These are phyloP conservation scores for Haplosporangium gracile DNA, from an alignment of 192 early-diverging fungal genomes.

Conservation along the genomic window DNA sequence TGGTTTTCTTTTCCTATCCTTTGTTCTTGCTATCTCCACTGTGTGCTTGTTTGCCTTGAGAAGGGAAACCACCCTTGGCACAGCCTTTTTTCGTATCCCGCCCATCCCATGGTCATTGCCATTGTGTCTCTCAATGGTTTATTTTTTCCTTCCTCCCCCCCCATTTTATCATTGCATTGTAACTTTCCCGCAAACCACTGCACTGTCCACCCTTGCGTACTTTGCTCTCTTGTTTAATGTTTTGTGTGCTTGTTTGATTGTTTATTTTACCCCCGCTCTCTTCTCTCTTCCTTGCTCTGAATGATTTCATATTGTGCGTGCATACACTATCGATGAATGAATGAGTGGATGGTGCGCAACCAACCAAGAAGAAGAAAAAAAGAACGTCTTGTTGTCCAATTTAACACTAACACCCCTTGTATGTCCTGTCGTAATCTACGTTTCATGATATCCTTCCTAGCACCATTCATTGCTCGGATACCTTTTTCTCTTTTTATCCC, in stretches of 20 bases:
- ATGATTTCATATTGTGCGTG: background rate
- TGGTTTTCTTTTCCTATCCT: too few relatives aligned
- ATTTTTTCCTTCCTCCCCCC: too few relatives aligned
- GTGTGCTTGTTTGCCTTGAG: too few relatives aligned
- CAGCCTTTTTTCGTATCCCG: too few relatives aligned
- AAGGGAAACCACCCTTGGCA: too few relatives aligned
- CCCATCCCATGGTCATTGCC: too few relatives aligned
- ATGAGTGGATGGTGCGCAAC: too few relatives aligned
- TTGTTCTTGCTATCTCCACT: too few relatives aligned
- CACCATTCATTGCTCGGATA: too few relatives aligned
- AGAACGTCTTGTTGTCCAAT: background rate
- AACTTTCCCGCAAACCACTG: background rate
- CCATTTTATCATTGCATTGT: too few relatives aligned
- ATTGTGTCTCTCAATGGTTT: too few relatives aligned
- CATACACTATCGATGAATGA: background rate
- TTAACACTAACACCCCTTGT: constrained; percentile 2
- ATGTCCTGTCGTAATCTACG: background rate
- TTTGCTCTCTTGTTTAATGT: background rate
- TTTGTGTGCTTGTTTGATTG: background rate
- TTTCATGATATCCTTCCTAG: background rate
- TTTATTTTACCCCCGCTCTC: background rate
- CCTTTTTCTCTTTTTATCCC: too few relatives aligned
- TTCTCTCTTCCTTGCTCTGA: background rate
- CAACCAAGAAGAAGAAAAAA: background rate
- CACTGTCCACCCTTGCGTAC: background rate